Base-by-base conservation (phyloP, 1,139 yeast species). In the Nakaseomyces delphensis region DNA sequence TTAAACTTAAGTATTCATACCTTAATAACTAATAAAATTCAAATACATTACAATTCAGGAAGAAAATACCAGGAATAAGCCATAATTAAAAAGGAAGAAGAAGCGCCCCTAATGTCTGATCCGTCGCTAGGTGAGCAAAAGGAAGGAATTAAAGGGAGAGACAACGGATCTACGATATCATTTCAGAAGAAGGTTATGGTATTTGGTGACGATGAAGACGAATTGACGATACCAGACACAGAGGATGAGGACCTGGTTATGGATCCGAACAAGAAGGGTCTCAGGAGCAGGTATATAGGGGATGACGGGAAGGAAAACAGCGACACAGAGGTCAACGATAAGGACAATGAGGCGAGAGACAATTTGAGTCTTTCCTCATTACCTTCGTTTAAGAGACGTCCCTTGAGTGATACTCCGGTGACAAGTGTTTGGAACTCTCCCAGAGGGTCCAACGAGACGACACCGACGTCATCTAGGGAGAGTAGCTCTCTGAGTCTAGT, bases 361-460 rank as follows among this genome's bases (percentile, higher is more conserved):
- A 20, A 20, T 11, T 15, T 33, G 25, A 4, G 16, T n/a, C 18
- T 38, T 3, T 5, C 19, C 15, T 28, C 32, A 4, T 14, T 38
- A 18, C 83, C 85, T 0, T 79, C 68, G 45, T 81, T 81, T 59
- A 77, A 79, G 56, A 78, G 75, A 58, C 66, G 86, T 38, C 87
- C 89, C 0, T 63, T 77, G 44, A 78, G 81, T 37, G 89, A 81
- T 56, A 81, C 89, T 0, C 89, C 89, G 0, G 70, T 78, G 3
- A 75, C 73, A 4, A 77, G 83, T 30, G 46, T 46, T 18, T 55
- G 59, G 56, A 67, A 75, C 1, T 76, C 83, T 0, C 86, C 86
- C 4, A 40, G 55, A 42, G 41, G 53, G 38, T 54, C 71, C 45
- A 45, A 59, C 50, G 59, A 53, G 3, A 47, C 53, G 2, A 60